Evolutionary conservation across 495 filamentous ascomycete genomes (phyloP), one percentile per base, ranked within the genome.

Genomic region (Penicillium dipodomyicola): DNA sequence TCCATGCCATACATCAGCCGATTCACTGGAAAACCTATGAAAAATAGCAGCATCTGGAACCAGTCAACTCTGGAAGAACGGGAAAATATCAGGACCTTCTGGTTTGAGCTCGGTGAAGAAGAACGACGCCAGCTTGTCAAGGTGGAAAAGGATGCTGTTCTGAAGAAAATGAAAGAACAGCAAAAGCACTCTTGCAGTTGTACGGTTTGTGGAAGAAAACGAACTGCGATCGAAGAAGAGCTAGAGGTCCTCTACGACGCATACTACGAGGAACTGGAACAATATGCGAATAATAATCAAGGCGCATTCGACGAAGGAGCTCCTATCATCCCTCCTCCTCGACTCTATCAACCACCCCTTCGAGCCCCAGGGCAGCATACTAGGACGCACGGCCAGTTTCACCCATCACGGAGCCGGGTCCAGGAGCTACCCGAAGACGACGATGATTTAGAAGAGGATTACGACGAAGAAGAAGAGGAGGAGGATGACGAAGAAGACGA

Each of bases 81-180:
- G 14, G 91, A 97, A 70, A 87, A 94, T 59, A 99, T 99, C 67
- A 95, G 96, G 65, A 90, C 96, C 54, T 99, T 97, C 73, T 99
- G 94, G 94, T 80, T 99, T 33, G 92, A 91, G n/a, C 73, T 99
- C 25, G 90, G 91, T 55, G 95, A 99, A 69, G 88, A 92, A 43
- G 93, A 99, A 57, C 86, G 94, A 49, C 90, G 93, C 59, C 91
- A 90, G 5, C 77, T 99, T 39, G 92, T 99, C 59, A 96, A 96
- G 71, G 92, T 99, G 11, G 94, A 99, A 74, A 99, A 99, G 69
- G 92, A 97, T 74, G 94, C 95, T 6, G 94, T 99, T 1, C 73
- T 99, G 50, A 89, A 89, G 62, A 99, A 99, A 76, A 99, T 99
- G 94, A 98, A 99, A 76, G 95, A 99, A 71, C 94, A 99, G 73